phyloP scores from a whole-genome alignment of 305 asterid genomes.

The Fraxinus ornus region DNA sequence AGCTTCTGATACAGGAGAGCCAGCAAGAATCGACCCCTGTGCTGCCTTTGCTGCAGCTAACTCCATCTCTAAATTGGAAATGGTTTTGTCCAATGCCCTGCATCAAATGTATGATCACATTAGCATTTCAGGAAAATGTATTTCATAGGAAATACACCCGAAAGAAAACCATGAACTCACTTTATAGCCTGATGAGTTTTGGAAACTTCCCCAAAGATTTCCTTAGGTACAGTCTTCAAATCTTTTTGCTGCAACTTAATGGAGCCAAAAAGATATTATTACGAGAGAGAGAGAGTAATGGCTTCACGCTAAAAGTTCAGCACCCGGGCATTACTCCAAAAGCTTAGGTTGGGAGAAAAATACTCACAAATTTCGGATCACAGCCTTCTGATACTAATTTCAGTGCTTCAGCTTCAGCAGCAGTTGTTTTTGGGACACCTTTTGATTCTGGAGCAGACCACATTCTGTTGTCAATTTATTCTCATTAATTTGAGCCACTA shows the following conservation, averaged over 20 bases:
- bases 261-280: not conserved
- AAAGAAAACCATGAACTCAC: conserved; percentile 39
- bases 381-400: conserved; percentile 75
- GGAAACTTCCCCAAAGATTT: conserved; percentile 51
- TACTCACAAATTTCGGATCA: conserved; percentile 65
- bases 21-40: conserved; percentile 65
- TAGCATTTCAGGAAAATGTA: not conserved
- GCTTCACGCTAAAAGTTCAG: not conserved
- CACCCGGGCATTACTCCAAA: not conserved
- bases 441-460: conserved; percentile 62
- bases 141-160: not conserved
- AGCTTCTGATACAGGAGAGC: conserved; percentile 64
- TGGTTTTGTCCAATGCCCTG: conserved; percentile 76
- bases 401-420: conserved; percentile 60
- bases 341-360: conserved; percentile 1
- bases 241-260: conserved; percentile 43
- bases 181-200: conserved; percentile 52
- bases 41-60: conserved; percentile 79
- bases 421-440: conserved; percentile 57
- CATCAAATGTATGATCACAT: not conserved
- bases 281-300: not conserved
- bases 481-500: conserved; percentile 3
- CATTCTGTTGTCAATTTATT: conserved; percentile 45
- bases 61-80: conserved; percentile 79
- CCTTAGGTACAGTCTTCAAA: conserved; percentile 49